Base-by-base conservation (phyloP, 1,284 basidiomycete species). In the Farysia itapuensis region DNA sequence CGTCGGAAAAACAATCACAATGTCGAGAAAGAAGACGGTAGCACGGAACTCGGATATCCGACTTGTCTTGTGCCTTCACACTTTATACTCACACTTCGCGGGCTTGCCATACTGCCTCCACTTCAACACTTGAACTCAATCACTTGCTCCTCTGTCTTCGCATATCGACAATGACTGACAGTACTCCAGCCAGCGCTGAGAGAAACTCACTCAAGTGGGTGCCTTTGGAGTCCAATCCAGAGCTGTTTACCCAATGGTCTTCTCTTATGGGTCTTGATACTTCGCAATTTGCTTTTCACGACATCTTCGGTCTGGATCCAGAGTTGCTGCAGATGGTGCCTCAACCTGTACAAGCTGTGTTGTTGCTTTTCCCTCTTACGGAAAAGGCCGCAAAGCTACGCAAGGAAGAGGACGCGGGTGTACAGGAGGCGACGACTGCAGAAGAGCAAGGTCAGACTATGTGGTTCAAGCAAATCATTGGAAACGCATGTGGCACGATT, bases 231-330 rank as follows among this genome's bases (percentile, higher is more conserved):
- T 70, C 74, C 21, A 75, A 77, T 39, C 75, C 75, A 4, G 75
- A 73, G 35, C 61, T 76, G 28, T 76, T 75, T 51, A 67, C 52
- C 25, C 35, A 34, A 23, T 76, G 72, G 72, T 64, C 65, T 33
- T 30, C 44, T 4, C 42, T 35, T 12, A 61, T 76, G 42, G 74
- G 74, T 26, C 43, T 76, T 22, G 63, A 73, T 39, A 65, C 70
- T 2, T 44, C 67, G 6, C 36, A 61, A n/a, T 78, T 79, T 48
- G 63, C 77, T 15, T 82, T 81, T 67, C 72, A 78, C 43, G 81
- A 82, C 64, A 78, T 82, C 25, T 77, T 76, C 50, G 81, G 80
- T 14, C 60, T 81, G 28, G 79, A 81, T 36, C 71, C 78, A n/a
- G 80, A 80, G 36, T 64, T 81, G 16, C 74, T 82, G 5, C 70